Percentiles rank a stretch among this genome's conserved stretches.
Conservation (phyloP, 108 stramenopile species). For the Nannochloropsis salina region DNA sequence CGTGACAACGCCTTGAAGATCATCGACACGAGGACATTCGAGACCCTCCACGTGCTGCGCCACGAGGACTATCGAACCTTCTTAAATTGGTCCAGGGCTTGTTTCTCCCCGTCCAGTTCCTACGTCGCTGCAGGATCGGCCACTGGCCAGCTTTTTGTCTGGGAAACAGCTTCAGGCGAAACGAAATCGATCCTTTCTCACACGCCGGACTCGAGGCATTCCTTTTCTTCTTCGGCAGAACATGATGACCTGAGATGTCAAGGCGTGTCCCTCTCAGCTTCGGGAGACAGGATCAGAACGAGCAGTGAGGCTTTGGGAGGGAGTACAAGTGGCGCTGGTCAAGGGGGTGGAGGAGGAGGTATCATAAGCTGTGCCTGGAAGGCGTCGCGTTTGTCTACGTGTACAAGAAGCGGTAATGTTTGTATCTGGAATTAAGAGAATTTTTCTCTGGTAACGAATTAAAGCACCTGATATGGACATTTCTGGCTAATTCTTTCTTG, state of each 20-base stretch:
- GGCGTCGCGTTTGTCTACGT: not conserved
- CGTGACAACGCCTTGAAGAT: conserved; percentile 28
- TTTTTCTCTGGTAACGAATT: not conserved
- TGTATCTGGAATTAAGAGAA: not conserved
- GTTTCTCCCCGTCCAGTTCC: conserved; percentile 32
- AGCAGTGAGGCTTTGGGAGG: no score
- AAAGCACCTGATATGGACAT: no score
- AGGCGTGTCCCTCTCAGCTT: no score
- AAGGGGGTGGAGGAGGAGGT: not conserved
- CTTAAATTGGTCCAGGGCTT: conserved; percentile 33
- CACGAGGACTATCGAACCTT: conserved; percentile 43
- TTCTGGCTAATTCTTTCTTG: not conserved
- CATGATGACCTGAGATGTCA: not conserved
- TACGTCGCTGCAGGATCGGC: conserved; percentile 43
- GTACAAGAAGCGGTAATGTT: not conserved
- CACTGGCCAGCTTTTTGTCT: conserved; percentile 22
- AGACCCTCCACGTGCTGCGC: conserved; percentile 29
- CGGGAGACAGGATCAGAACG: no score
- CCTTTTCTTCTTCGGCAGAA: not conserved
- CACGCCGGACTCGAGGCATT: not conserved
- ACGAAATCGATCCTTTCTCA: not conserved
- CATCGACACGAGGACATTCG: conserved; percentile 39
- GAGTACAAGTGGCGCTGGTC: not conserved
- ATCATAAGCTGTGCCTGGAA: conserved; percentile 8
- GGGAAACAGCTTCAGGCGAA: not conserved